Percentiles rank a stretch among this genome's conserved stretches.
These are phyloP conservation scores for Jaltomata sinuosa DNA, from an alignment of 257 asterid species.

Conservation along the genomic window DNA sequence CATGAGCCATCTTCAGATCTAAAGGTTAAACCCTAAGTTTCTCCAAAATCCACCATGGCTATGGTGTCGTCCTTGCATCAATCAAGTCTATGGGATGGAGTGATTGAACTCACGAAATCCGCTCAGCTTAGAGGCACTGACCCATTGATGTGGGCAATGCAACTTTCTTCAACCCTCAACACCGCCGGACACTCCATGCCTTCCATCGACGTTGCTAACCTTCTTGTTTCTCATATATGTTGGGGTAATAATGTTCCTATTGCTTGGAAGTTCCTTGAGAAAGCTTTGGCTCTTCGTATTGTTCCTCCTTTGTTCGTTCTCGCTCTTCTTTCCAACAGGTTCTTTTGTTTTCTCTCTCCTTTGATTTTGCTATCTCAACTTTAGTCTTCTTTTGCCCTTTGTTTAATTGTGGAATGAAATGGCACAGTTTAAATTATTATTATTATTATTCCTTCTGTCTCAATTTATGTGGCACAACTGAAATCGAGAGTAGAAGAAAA, in stretches of 20 bases:
- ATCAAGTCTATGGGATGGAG: conserved; percentile 44
- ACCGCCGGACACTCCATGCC: conserved; percentile 69
- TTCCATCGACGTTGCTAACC: conserved; percentile 57
- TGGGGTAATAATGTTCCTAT: conserved; percentile 66
- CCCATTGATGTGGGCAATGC: conserved; percentile 75
- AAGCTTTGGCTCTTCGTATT: conserved; percentile 56
- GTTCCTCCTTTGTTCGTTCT: conserved; percentile 79
- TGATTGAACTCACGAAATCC: conserved; percentile 61
- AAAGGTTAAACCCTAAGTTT: too few species aligned
- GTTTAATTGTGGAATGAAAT: neutral
- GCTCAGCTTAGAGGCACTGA: conserved; percentile 72
- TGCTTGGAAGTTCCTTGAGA: conserved; percentile 91
- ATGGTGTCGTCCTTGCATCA: conserved; percentile 6
- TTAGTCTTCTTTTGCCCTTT: neutral
- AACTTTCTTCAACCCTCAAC: conserved; percentile 53
- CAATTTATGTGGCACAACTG: too few species aligned
- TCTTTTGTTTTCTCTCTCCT: neutral
- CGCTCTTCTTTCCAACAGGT: conserved; percentile 78
- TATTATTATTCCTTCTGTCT: too few species aligned
- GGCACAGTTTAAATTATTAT: too few species aligned
- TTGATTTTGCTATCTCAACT: neutral
- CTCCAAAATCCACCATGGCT: conserved; percentile 19
- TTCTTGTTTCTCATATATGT: conserved; percentile 81
- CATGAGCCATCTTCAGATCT: too few species aligned
- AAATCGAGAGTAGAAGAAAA: too few species aligned